phyloP scores from a whole-genome alignment of 2,329 filamentous ascomycete genomes.

The Neonectria punicea region DNA sequence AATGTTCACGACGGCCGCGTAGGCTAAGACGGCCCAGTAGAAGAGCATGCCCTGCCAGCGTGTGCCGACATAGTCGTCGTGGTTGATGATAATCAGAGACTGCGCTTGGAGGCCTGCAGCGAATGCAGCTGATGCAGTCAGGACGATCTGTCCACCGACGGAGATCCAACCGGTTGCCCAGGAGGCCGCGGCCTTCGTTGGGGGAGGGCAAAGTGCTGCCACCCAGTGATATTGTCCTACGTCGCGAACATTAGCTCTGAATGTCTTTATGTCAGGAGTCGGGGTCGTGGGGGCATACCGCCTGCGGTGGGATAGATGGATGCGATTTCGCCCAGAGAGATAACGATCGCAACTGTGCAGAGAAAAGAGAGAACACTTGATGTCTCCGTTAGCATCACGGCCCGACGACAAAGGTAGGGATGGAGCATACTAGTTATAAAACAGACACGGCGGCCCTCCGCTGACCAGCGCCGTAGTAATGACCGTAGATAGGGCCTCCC shows the following conservation, averaged over 20 bases:
- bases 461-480: conserved; percentile 14
- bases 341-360: conserved; percentile 51
- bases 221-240: conserved; percentile 60
- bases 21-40: conserved; percentile 56
- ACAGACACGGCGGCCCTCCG: conserved; percentile 20
- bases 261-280: background rate
- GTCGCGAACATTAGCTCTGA: background rate
- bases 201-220: conserved; percentile 45
- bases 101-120: conserved; percentile 57
- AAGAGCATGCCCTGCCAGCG: conserved; percentile 59
- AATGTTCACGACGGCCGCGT: conserved; percentile 53
- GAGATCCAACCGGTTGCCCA: conserved; percentile 55
- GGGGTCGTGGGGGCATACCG: conserved; percentile 31
- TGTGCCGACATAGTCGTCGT: conserved; percentile 52
- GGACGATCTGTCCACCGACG: conserved; percentile 56
- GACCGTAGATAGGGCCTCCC: conserved; percentile 18
- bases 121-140: conserved; percentile 60
- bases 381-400: background rate
- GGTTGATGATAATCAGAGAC: conserved; percentile 55
- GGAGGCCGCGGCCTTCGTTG: conserved; percentile 16
- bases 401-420: no score
- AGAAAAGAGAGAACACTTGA: conserved; percentile 54
- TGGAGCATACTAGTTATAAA: conserved; percentile 48
- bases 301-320: conserved; percentile 50
- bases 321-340: conserved; percentile 53